Percentiles rank a stretch among this genome's conserved stretches.
phyloP scores from a whole-genome alignment of 345 rosid genomes.

The Lagerstroemia speciosa region DNA sequence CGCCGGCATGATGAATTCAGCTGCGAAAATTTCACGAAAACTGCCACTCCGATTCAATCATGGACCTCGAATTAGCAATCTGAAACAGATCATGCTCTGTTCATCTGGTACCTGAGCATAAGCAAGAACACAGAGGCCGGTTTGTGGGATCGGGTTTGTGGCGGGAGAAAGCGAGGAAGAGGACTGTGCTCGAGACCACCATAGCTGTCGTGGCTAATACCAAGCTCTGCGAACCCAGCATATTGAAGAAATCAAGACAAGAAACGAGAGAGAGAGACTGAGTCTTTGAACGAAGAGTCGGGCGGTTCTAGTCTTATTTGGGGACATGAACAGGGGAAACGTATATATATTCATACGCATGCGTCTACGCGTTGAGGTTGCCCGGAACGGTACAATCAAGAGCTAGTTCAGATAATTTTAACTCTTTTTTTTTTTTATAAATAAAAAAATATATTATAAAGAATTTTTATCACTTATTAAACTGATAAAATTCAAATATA shows the following conservation, averaged over 20 bases:
- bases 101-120: conserved; percentile 8
- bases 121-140: conserved; percentile 12
- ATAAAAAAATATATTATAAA: no score
- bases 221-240: conserved; percentile 10
- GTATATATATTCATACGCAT: background rate
- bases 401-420: no score
- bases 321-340: conserved; percentile 1
- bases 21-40: background rate
- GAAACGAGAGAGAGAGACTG: background rate
- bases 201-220: conserved; percentile 66
- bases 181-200: conserved; percentile 66
- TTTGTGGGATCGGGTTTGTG: conserved; percentile 13
- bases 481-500: no score
- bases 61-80: no score
- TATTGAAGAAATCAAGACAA: background rate
- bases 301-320: conserved; percentile 57
- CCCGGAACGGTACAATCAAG: no score
- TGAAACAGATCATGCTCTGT: background rate
- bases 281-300: conserved; percentile 18
- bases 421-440: no score
- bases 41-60: background rate
- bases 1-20: background rate
- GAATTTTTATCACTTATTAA: no score
- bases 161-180: conserved; percentile 58
- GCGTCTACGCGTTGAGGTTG: background rate